Conservation (phyloP, 73 alveolate genomes). For the Durusdinium trenchii region DNA sequence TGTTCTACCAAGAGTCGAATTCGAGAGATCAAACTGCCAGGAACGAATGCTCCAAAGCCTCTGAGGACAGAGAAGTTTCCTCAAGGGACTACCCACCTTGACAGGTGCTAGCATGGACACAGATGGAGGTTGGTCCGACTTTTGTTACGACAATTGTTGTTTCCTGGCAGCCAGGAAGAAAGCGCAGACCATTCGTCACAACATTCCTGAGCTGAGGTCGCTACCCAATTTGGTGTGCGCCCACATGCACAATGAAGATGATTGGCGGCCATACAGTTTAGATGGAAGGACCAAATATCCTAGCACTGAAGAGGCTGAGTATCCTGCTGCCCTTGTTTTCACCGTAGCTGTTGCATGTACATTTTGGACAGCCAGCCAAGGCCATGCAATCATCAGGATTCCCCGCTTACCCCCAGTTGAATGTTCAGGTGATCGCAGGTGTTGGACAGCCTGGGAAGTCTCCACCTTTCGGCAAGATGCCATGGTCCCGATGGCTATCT, state of each 20-base stretch:
- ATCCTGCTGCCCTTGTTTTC: background rate
- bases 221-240: background rate
- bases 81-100: slow-evolving; percentile 5
- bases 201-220: background rate
- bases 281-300: background rate
- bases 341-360: background rate
- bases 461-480: background rate
- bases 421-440: background rate
- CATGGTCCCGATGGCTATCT: background rate
- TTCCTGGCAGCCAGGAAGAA: background rate
- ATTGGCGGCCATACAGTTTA: background rate
- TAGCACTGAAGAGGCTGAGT: slow-evolving; percentile 31
- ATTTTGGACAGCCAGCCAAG: slow-evolving; percentile 22
- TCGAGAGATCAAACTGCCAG: slow-evolving; percentile 13
- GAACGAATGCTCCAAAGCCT: background rate
- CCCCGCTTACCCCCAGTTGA: slow-evolving; percentile 7
- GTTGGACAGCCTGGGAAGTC: background rate
- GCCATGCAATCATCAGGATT: background rate
- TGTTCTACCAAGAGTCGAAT: slow-evolving; percentile 34
- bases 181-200: slow-evolving; percentile 23
- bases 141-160: background rate
- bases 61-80: background rate
- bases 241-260: background rate
- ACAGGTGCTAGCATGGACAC: background rate
- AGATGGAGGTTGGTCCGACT: background rate